Conservation (phyloP, 306 rosid species). For the Echinosophora koreensis region DNA sequence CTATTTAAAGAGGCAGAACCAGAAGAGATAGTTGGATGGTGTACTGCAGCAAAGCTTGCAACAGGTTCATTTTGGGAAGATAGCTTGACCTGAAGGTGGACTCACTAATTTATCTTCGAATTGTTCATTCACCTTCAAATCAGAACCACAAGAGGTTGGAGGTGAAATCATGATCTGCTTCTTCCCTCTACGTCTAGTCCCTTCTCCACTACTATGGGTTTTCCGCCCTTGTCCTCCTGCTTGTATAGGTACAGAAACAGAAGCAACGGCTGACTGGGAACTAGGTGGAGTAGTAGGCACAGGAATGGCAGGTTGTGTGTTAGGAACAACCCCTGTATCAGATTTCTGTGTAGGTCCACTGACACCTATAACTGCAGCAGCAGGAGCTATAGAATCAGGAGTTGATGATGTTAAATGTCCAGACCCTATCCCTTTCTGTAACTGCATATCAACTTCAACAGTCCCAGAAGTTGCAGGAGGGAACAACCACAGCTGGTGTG, state of each 20-base stretch:
- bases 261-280: slow-evolving; percentile 51
- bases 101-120: slow-evolving; percentile 55
- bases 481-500: slow-evolving; percentile 51
- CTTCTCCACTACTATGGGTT: slow-evolving; percentile 66
- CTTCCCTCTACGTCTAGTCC: slow-evolving; percentile 83
- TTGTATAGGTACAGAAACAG: slow-evolving; percentile 59
- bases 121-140: slow-evolving; percentile 60
- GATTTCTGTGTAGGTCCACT: slow-evolving; percentile 48
- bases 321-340: slow-evolving; percentile 54
- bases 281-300: slow-evolving; percentile 52
- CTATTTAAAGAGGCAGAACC: slow-evolving; percentile 57
- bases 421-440: slow-evolving; percentile 55
- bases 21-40: slow-evolving; percentile 50
- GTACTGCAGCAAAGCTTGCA: slow-evolving; percentile 52
- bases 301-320: slow-evolving; percentile 53
- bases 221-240: slow-evolving; percentile 77
- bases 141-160: slow-evolving; percentile 57
- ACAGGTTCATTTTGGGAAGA: slow-evolving; percentile 50
- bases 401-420: slow-evolving; percentile 51
- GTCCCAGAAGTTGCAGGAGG: slow-evolving; percentile 61
- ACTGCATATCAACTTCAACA: slow-evolving; percentile 56
- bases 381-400: slow-evolving; percentile 56
- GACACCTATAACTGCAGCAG: slow-evolving; percentile 49
- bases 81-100: slow-evolving; percentile 57
- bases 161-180: slow-evolving; percentile 62